phyloP scores from a whole-genome alignment of 345 rosid genomes.

The Eucalyptus regnans region DNA sequence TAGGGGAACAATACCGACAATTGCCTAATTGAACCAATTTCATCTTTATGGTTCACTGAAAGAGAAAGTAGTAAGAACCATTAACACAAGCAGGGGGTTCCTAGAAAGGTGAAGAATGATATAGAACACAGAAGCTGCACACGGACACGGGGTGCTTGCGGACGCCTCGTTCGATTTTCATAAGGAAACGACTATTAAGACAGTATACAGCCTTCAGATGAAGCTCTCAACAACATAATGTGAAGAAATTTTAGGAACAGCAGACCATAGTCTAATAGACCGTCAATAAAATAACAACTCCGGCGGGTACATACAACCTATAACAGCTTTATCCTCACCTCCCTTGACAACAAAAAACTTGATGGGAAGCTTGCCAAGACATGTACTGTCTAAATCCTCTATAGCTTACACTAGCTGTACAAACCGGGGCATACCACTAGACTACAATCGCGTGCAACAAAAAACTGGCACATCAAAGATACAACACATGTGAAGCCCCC shows the following conservation, averaged over 20 bases:
- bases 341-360: not conserved
- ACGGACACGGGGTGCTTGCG: not conserved
- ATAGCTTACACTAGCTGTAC: not conserved
- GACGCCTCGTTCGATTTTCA: not conserved
- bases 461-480: not conserved
- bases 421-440: not conserved
- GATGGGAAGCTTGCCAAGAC: not conserved
- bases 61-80: not conserved
- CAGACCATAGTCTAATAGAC: not conserved
- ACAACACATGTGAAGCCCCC: not conserved
- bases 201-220: not conserved
- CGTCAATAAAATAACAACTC: not conserved
- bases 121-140: not conserved
- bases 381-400: not conserved
- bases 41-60: not conserved
- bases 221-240: not conserved
- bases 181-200: not conserved
- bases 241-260: not conserved
- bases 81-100: not conserved
- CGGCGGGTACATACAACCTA: not conserved
- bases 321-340: not conserved
- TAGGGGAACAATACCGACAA: not conserved
- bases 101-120: not conserved
- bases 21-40: not conserved
- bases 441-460: not conserved